phyloP scores from a whole-genome alignment of 1,284 basidiomycete genomes.

The Cutaneotrichosporon sp. region DNA sequence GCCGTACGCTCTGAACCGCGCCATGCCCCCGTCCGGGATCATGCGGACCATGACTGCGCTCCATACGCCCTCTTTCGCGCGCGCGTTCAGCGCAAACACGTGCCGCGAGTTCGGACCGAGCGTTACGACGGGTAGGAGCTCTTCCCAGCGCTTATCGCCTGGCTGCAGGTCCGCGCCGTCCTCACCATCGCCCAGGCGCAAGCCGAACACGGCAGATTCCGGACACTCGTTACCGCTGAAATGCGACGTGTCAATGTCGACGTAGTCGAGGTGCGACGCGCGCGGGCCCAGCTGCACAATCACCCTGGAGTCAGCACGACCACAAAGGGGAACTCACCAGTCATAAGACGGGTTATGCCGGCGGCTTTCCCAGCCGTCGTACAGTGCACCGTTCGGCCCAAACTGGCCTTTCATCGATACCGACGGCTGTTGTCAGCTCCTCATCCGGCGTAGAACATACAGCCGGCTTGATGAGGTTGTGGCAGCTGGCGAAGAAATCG shows the following conservation, averaged over 20 bases:
- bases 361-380: slow-evolving; percentile 88
- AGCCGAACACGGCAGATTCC: slow-evolving; percentile 64
- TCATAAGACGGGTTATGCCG: slow-evolving; percentile 79
- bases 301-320: slow-evolving; percentile 56
- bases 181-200: slow-evolving; percentile 53
- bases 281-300: slow-evolving; percentile 80
- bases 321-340: slow-evolving; percentile 58
- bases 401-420: slow-evolving; percentile 85
- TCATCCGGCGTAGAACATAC: slow-evolving; percentile 53
- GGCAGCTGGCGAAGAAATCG: slow-evolving; percentile 90
- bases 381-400: slow-evolving; percentile 90
- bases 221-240: slow-evolving; percentile 96
- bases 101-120: slow-evolving; percentile 80
- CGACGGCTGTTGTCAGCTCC: slow-evolving; percentile 52
- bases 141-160: slow-evolving; percentile 56
- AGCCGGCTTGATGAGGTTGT: slow-evolving; percentile 68
- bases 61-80: slow-evolving; percentile 52
- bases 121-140: slow-evolving; percentile 66
- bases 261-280: slow-evolving; percentile 67
- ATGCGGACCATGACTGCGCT: slow-evolving; percentile 90
- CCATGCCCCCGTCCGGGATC: slow-evolving; percentile 95
- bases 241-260: slow-evolving; percentile 92
- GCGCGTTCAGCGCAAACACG: slow-evolving; percentile 58
- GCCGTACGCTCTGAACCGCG: slow-evolving; percentile 83
- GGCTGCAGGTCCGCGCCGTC: slow-evolving; percentile 30